Base-by-base conservation (phyloP, 768 basidiomycete genomes). In the Auricularia auricula-judae region DNA sequence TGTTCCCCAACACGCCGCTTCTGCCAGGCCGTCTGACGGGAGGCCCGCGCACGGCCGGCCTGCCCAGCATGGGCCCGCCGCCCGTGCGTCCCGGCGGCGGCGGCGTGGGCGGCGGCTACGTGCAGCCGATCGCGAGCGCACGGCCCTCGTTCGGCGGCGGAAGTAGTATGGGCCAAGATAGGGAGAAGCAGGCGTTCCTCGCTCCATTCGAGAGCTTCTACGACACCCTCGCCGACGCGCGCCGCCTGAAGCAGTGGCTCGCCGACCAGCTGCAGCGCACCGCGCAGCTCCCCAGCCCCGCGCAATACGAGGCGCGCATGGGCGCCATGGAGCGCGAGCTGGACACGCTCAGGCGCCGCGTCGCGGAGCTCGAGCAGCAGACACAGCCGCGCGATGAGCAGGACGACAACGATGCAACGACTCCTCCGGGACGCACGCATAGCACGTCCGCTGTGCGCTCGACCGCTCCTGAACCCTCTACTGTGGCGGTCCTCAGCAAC, bases 201-300 rank as follows among this genome's bases (percentile, higher is more conserved):
- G 84, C 87, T 0, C 91, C 89, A 2, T 94, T 93, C 68, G 89
- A 88, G 70, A 74, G 81, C 62, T 93, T 94, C 74, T 94, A 92
- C 71, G 91, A 93, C 65, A 86, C 90, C 3, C 82, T 94, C 36
- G 82, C 86, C 63, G 92, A 92, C 72, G 85, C 88, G 16, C 86
- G 84, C 70, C 84, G 89, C 70, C 82, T 93, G 65, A 91, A 92
- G 75, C 70, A 72, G 43, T 91, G 90, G 86, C 79, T 93, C 5
- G 77, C 79, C 29, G 87, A 89, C 56, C 90, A 93, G 74, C 75
- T 92, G 39, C 80, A 83, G 67, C 29, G 29, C 29, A 29, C 11
- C 29, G 56, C 62, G 39, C 90, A 93, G 74, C 75, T 92, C 42
- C 80, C 83, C 66, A 14, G 29, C 29, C 21, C 11, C 29, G 56